A percentile compares a stretch with the other conserved stretches of the same genome.
Evolutionary conservation across 2,329 filamentous ascomycete genomes (phyloP).

Genomic region (Clonostachys sp.): DNA sequence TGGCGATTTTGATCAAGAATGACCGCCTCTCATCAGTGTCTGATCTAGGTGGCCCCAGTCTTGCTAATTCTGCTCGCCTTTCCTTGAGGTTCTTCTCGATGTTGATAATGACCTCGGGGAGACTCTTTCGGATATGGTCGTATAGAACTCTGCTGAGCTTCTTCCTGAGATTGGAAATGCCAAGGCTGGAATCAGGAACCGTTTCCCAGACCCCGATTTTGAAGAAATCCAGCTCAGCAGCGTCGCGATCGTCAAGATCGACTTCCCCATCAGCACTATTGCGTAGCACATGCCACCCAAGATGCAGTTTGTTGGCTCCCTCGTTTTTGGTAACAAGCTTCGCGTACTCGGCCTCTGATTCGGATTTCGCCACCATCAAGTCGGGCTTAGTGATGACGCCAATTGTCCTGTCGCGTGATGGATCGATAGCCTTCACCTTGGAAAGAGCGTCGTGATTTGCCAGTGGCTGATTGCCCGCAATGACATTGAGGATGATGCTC

Average conservation of each 20-base stretch:
- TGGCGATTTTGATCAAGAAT: constrained; percentile 27
- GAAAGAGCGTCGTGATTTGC: constrained; percentile 47
- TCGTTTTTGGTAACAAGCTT: constrained; percentile 16
- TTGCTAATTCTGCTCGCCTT: neutral
- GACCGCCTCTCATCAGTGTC: constrained; percentile 16
- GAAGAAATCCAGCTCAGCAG: constrained; percentile 19
- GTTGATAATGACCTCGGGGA: constrained; percentile 3
- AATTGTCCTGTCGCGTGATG: constrained; percentile 38
- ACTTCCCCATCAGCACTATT: constrained; percentile 29
- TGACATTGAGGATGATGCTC: constrained; percentile 55
- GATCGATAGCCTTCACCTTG: constrained; percentile 35
- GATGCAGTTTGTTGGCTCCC: constrained; percentile 16
- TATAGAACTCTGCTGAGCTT: constrained; percentile 5
- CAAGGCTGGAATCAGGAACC: constrained; percentile 5
- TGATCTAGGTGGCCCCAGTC: constrained; percentile 10
- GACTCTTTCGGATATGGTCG: constrained; percentile 1
- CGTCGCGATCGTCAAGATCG: constrained; percentile 11
- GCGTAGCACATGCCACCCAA: constrained; percentile 46
- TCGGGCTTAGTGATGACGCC: constrained; percentile 56
- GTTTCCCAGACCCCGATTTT: constrained; percentile 10
- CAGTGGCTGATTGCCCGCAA: constrained; percentile 43
- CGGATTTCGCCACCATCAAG: constrained; percentile 15
- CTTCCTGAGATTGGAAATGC: constrained; percentile 3
- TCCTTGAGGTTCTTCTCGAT: constrained; percentile 6
- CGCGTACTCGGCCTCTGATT: no score